Conservation (phyloP, 2,329 filamentous ascomycete genomes). For the Daldinia sp. region DNA sequence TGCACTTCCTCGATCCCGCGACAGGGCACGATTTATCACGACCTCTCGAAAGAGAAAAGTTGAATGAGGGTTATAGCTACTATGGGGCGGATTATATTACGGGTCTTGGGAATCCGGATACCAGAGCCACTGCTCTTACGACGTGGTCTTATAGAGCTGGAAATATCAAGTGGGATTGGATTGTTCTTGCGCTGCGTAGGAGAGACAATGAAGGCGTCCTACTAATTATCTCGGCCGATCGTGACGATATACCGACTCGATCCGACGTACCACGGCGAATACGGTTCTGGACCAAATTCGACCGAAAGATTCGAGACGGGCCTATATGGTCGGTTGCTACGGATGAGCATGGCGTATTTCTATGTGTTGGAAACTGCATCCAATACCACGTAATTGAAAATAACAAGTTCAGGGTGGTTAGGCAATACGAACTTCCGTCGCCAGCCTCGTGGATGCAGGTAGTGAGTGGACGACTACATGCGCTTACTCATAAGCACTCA, state of each 20-base stretch:
- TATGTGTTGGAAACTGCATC: slow-evolving; percentile 61
- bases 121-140: slow-evolving; percentile 52
- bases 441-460: slow-evolving; percentile 60
- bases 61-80: slow-evolving; percentile 46
- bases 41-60: slow-evolving; percentile 44
- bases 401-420: slow-evolving; percentile 60
- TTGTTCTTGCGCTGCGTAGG: slow-evolving; percentile 64
- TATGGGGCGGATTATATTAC: slow-evolving; percentile 57
- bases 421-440: slow-evolving; percentile 60
- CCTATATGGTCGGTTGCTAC: slow-evolving; percentile 66
- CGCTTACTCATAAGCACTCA: slow-evolving; percentile 63
- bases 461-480: slow-evolving; percentile 58
- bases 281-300: slow-evolving; percentile 63
- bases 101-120: slow-evolving; percentile 63
- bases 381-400: slow-evolving; percentile 66
- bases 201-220: slow-evolving; percentile 57
- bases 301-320: slow-evolving; percentile 49
- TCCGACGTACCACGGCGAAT: slow-evolving; percentile 49
- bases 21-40: slow-evolving; percentile 61
- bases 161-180: slow-evolving; percentile 67
- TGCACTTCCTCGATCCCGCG: slow-evolving; percentile 65
- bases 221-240: slow-evolving; percentile 61
- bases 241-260: slow-evolving; percentile 32
- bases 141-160: slow-evolving; percentile 29
- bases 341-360: slow-evolving; percentile 64